phyloP scores from a whole-genome alignment of 2,329 filamentous ascomycete species.

The Tricladium varicosporioides region DNA sequence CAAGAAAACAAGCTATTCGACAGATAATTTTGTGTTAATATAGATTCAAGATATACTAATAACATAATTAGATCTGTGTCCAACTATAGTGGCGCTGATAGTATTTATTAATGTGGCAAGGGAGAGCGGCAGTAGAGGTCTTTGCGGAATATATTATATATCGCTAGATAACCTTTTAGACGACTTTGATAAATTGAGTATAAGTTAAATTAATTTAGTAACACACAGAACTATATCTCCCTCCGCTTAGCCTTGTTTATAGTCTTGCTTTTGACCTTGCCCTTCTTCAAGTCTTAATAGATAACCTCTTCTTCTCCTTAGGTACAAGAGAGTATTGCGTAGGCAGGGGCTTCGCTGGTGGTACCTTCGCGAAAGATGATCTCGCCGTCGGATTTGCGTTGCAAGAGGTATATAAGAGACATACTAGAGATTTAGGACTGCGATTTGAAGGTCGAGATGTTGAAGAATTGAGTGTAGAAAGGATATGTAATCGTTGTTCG shows the following conservation, averaged over 20 bases:
- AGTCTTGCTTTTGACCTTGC: conserved; percentile 15
- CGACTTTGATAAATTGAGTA: neutral
- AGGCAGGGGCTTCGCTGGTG: conserved; percentile 17
- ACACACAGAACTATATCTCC: conserved; percentile 20
- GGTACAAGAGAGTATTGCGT: conserved; percentile 24
- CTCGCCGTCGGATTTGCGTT: conserved; percentile 26
- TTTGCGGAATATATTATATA: conserved; percentile 1
- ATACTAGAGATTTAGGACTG: conserved; percentile 19
- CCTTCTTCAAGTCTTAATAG: conserved; percentile 12
- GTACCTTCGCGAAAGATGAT: conserved; percentile 24
- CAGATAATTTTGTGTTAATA: neutral
- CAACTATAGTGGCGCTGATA: neutral
- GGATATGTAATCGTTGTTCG: conserved; percentile 17
- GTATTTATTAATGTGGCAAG: neutral
- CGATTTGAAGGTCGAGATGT: conserved; percentile 20
- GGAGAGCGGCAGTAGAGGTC: neutral
- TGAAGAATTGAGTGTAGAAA: conserved; percentile 17
- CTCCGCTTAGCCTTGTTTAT: conserved; percentile 13
- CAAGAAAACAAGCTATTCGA: neutral
- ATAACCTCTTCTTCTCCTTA: conserved; percentile 22
- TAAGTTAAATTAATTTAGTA: neutral
- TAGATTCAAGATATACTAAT: neutral
- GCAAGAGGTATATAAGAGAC: conserved; percentile 25
- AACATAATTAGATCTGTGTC: neutral
- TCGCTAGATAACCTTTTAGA: neutral